Evolutionary conservation across 2,329 filamentous ascomycete species (phyloP).

Genomic region (Ophiocordyceps camponoti-saundersi): DNA sequence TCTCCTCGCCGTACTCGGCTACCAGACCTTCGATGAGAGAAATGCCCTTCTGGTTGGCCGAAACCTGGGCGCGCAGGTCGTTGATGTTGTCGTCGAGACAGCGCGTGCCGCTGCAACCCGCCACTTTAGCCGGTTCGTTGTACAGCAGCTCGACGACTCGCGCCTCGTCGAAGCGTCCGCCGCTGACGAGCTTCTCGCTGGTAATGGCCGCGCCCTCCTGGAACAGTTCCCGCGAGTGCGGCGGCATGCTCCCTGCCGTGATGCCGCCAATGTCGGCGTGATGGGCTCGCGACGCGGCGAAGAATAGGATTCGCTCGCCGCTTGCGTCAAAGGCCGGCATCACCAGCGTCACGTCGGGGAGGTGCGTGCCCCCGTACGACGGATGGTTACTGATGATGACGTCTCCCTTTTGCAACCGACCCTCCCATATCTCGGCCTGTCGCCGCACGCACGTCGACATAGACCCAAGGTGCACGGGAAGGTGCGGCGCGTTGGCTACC

Average conservation of each 20-base stretch:
- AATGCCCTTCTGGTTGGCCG: conserved; percentile 76
- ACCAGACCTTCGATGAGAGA: conserved; percentile 55
- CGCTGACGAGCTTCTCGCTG: conserved; percentile 54
- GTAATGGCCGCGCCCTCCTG: conserved; percentile 50
- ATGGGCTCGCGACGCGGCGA: conserved; percentile 44
- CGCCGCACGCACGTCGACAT: conserved; percentile 64
- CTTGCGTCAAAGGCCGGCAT: conserved; percentile 15
- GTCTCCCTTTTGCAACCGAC: conserved; percentile 15
- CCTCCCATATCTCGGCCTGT: conserved; percentile 53
- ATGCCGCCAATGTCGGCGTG: conserved; percentile 51
- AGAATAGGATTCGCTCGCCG: conserved; percentile 22
- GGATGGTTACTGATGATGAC: conserved; percentile 19
- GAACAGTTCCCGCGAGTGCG: conserved; percentile 47
- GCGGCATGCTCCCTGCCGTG: conserved; percentile 68
- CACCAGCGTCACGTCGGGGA: conserved; percentile 21
- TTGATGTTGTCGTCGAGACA: conserved; percentile 73
- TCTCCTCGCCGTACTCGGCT: conserved; percentile 52
- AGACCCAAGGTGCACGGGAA: conserved; percentile 59
- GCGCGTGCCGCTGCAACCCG: conserved; percentile 62
- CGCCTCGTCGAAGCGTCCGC: conserved; percentile 64
- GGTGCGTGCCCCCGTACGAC: conserved; percentile 18
- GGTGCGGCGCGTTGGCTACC: conserved; percentile 59
- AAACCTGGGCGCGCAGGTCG: conserved; percentile 73
- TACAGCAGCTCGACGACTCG: conserved; percentile 56
- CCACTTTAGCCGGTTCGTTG: conserved; percentile 55